Conservation (phyloP, 306 rosid genomes). For the Casuarina equisetifolia region DNA sequence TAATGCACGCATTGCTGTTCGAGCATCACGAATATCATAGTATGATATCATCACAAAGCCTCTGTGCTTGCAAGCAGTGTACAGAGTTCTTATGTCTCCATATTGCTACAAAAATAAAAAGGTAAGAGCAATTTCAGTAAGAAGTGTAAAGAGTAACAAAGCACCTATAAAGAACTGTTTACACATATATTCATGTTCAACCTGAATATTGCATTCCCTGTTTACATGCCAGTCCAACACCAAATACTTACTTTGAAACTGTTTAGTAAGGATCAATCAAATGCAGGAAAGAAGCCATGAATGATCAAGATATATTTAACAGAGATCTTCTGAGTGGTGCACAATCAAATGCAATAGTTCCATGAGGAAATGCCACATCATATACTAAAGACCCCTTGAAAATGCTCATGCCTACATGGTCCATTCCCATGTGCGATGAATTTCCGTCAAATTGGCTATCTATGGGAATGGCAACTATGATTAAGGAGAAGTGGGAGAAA, state of each 20-base stretch:
- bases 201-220: too few relatives aligned
- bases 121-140: constrained; percentile 15
- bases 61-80: constrained; percentile 95
- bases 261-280: background rate
- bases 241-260: background rate
- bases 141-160: constrained; percentile 18
- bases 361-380: background rate
- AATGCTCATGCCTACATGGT: background rate
- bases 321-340: background rate
- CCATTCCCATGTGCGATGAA: background rate
- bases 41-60: constrained; percentile 98
- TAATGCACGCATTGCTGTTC: constrained; percentile 86
- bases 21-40: constrained; percentile 94
- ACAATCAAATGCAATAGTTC: too few relatives aligned
- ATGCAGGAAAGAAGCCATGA: background rate
- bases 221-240: too few relatives aligned
- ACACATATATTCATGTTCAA: background rate
- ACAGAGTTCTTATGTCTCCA: constrained; percentile 91
- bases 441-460: background rate
- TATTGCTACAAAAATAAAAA: constrained; percentile 61
- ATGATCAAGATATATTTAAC: background rate
- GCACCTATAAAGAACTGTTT: constrained; percentile 15
- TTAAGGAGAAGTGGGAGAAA: background rate
- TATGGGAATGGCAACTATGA: background rate
- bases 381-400: background rate